Evolutionary conservation across 805 yeast species (phyloP).

Genomic region (Saturnispora mendoncae): DNA sequence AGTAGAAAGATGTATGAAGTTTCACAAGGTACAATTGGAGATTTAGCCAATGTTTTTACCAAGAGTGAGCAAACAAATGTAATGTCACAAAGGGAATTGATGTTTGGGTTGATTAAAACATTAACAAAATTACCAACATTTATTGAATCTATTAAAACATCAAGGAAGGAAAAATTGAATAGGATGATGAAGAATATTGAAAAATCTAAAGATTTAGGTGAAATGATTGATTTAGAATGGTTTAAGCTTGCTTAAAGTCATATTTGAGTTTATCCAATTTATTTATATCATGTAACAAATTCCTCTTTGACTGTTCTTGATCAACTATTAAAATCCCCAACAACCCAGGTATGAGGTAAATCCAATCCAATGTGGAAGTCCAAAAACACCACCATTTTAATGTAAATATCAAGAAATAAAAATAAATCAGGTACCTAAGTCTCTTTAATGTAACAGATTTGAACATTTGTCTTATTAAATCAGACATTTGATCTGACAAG

Average conservation of each 20-base stretch:
- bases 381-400: slow-evolving; percentile 9
- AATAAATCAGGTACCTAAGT: not conserved
- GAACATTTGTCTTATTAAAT: slow-evolving; percentile 3
- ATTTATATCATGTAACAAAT: slow-evolving; percentile 16
- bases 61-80: slow-evolving; percentile 15
- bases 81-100: slow-evolving; percentile 17
- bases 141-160: slow-evolving; percentile 5
- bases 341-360: slow-evolving; percentile 23
- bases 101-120: slow-evolving; percentile 22
- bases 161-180: slow-evolving; percentile 10
- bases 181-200: not conserved
- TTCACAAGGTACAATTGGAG: slow-evolving; percentile 14
- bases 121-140: slow-evolving; percentile 11
- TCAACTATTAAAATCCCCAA: slow-evolving; percentile 16
- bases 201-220: not conserved
- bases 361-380: slow-evolving; percentile 15
- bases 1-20: slow-evolving; percentile 17
- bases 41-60: slow-evolving; percentile 16
- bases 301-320: slow-evolving; percentile 15
- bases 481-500: slow-evolving; percentile 5
- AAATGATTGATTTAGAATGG: slow-evolving; percentile 13
- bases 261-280: slow-evolving; percentile 22
- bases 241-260: slow-evolving; percentile 27
- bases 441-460: slow-evolving; percentile 4
- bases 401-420: slow-evolving; percentile 9